Evolutionary conservation across 768 basidiomycete genomes (phyloP), one percentile per base, ranked within the genome.

Genomic region (Naganishia onofrii): DNA sequence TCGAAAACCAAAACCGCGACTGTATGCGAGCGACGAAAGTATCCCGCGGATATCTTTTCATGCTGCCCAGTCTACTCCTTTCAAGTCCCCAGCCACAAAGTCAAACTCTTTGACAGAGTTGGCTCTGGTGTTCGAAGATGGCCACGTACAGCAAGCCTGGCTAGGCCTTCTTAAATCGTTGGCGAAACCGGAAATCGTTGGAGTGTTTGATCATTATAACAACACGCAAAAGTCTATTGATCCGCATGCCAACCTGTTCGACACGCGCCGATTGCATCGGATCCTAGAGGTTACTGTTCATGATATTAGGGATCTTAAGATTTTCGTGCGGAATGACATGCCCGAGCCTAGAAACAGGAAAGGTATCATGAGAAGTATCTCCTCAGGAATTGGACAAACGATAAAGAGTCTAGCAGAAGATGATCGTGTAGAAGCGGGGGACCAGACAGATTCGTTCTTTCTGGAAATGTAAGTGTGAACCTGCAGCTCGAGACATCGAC

Each of bases 251-350:
- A 58, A 34, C 34, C 17, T 31, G 57, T 32, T 23, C 29, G 15
- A 34, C 12, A 58, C 31, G 23, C 57, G 57, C 3, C 57, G 57
- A n/a, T 34, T 58, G 15, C 57, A 58, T 23, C 57, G 57, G 34
- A 58, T 23, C 34, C 57, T 68, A 17, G 67, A 68, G 56, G 56
- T 68, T 21, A 58, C 54, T 12, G 56, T 68, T 19, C 67, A 68
- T 42, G 67, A 68, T 44, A 56, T 68, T 55, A 68, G 56, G 56
- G 67, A 68, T 57, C 64, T 65, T 44, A 65, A 65, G 64, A 23
- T 65, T 17, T 12, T 46, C 13, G 26, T 23, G 26, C 26, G 28
- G 44, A 26, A 44, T 2, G 56, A 68, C 21, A 7, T 46, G 7
- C 32, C 38, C 13, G 53, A 34, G 42, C 38, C 54, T 19, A 26